Conservation (phyloP, 225 moss, liverwort and hornwort species). For the Marchantia paleacea region DNA sequence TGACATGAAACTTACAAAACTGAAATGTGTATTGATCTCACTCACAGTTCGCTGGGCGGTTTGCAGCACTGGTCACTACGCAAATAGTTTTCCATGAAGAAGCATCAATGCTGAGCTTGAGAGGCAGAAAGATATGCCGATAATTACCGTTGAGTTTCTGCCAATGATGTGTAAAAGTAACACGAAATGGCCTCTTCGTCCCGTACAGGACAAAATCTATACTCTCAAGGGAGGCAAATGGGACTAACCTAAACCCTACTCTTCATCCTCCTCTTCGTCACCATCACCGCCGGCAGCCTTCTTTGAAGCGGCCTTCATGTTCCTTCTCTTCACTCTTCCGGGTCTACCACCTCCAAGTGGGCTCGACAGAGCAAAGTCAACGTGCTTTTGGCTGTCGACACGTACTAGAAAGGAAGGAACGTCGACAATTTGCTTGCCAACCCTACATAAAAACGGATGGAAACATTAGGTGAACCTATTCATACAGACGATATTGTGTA, state of each 20-base stretch:
- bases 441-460: constrained; percentile 36
- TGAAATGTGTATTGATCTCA: too few species aligned
- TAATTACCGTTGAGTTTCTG: not conserved
- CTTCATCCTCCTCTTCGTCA: constrained; percentile 81
- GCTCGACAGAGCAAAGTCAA: constrained; percentile 74
- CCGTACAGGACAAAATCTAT: not conserved
- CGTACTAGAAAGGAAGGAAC: constrained; percentile 69
- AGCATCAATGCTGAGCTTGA: not conserved
- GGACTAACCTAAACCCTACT: constrained; percentile 22
- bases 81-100: too few species aligned
- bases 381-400: constrained; percentile 78
- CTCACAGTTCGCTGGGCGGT: too few species aligned
- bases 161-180: not conserved
- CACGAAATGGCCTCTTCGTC: not conserved
- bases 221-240: constrained; percentile 2
- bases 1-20: too few species aligned
- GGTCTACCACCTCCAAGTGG: constrained; percentile 78
- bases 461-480: not conserved
- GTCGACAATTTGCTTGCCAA: constrained; percentile 85
- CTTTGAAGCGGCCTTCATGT: constrained; percentile 80
- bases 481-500: too few species aligned
- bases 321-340: constrained; percentile 81
- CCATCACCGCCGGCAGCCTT: constrained; percentile 81
- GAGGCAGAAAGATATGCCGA: not conserved
- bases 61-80: too few species aligned